Percentiles rank a stretch among this genome's conserved stretches.
Evolutionary conservation across 2,329 filamentous ascomycete species (phyloP).

Genomic region (Exophiala viscosa): DNA sequence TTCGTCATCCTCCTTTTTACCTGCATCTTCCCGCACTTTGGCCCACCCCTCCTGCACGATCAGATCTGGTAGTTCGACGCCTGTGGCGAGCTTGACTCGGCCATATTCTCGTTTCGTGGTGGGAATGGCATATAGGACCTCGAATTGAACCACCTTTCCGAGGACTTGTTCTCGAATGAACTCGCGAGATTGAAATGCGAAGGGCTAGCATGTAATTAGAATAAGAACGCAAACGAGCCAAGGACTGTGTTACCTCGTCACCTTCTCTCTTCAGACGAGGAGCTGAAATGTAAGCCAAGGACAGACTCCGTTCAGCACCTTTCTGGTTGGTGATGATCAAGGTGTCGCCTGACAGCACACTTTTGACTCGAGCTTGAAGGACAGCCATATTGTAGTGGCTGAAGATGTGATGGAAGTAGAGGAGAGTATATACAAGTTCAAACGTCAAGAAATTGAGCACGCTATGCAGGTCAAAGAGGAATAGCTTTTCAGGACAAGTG

Average conservation of each 20-base stretch:
- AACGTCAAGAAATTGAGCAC: neutral
- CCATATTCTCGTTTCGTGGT: conserved; percentile 73
- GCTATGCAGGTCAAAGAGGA: conserved; percentile 13
- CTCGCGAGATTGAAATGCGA: conserved; percentile 91
- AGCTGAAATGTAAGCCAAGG: conserved; percentile 86
- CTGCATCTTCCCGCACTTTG: conserved; percentile 90
- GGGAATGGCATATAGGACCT: conserved; percentile 81
- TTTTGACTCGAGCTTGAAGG: conserved; percentile 74
- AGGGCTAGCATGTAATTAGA: conserved; percentile 50
- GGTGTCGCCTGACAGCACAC: conserved; percentile 89
- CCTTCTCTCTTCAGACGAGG: conserved; percentile 83
- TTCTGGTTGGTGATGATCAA: conserved; percentile 79
- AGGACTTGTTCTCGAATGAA: conserved; percentile 79
- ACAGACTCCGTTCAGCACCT: conserved; percentile 77
- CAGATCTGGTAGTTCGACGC: conserved; percentile 73
- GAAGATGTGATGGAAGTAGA: neutral
- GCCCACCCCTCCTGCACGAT: conserved; percentile 85
- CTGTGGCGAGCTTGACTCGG: conserved; percentile 70
- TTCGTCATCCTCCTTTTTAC: conserved; percentile 82
- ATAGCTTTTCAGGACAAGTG: neutral
- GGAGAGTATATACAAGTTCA: neutral
- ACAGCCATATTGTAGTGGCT: conserved; percentile 25
- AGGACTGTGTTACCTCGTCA: conserved; percentile 76
- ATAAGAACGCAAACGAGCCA: no score
- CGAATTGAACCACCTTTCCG: conserved; percentile 82